Evolutionary conservation across 129 eudicot genomes (phyloP).

Genomic region (Saposhnikovia divaricata): DNA sequence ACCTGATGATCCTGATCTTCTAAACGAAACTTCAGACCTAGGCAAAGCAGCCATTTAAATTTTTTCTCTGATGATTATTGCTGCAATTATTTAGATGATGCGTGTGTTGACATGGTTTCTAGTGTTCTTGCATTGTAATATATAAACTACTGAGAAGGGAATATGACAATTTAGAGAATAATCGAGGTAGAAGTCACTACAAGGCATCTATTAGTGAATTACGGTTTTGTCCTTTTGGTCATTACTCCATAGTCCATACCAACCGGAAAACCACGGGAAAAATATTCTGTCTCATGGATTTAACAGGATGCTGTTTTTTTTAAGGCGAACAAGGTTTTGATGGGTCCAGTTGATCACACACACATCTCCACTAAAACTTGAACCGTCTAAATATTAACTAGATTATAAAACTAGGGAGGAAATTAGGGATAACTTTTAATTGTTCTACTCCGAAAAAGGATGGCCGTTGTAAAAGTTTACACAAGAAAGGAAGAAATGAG

Average conservation of each 20-base stretch:
- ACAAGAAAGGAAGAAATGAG: no score
- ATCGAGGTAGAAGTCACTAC: neutral
- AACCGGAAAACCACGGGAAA: neutral
- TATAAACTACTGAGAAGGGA: neutral
- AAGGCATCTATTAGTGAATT: neutral
- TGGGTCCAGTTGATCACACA: no score
- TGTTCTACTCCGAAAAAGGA: no score
- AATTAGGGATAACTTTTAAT: no score
- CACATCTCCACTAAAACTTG: neutral
- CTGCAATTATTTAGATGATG: neutral
- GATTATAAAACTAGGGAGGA: no score
- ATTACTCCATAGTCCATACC: no score
- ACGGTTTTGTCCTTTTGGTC: neutral
- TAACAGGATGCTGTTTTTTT: neutral
- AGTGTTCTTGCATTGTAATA: neutral
- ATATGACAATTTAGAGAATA: slow-evolving; percentile 2
- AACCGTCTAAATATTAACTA: no score
- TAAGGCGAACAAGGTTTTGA: neutral
- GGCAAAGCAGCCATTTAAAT: slow-evolving; percentile 44
- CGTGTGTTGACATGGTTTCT: neutral
- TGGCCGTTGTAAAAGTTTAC: no score
- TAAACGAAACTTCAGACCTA: slow-evolving; percentile 67
- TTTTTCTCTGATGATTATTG: neutral
- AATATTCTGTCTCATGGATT: neutral
- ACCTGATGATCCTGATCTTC: slow-evolving; percentile 83